These are phyloP conservation scores for Dimargaris xerosporica DNA, from an alignment of 192 early-diverging fungal genomes.

Conservation along the genomic window DNA sequence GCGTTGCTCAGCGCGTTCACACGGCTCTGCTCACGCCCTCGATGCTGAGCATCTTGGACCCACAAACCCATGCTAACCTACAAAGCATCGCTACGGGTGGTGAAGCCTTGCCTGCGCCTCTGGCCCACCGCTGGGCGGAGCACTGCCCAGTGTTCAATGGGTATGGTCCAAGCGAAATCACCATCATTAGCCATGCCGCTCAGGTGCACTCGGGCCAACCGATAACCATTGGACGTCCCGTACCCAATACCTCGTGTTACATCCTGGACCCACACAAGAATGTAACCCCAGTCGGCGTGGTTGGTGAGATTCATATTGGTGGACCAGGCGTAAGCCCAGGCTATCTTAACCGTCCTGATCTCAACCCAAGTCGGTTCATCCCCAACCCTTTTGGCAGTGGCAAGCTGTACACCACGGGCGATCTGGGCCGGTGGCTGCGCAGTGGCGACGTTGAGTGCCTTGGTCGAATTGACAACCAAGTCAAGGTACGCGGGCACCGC, in stretches of 20 bases:
- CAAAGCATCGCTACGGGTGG: background rate
- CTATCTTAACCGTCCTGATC: constrained; percentile 26
- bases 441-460: constrained; percentile 15
- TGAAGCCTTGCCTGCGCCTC: background rate
- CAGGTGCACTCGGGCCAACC: too few relatives aligned
- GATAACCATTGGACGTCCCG: constrained; percentile 13
- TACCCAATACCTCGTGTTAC: constrained; percentile 13
- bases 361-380: constrained; percentile 20
- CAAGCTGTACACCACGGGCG: constrained; percentile 1
- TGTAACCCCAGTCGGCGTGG: constrained; percentile 21
- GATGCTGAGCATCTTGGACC: background rate
- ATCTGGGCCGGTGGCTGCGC: constrained; percentile 5
- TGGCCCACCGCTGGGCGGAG: background rate
- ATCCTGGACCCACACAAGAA: constrained; percentile 13
- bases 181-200: background rate
- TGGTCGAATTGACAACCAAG: constrained; percentile 28
- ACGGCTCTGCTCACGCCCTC: background rate
- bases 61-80: background rate
- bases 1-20: background rate
- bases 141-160: background rate
- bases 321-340: constrained; percentile 23
- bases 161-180: constrained; percentile 2
- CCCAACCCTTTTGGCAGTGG: constrained; percentile 13
- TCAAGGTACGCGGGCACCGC: constrained; percentile 33
- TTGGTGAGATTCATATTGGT: constrained; percentile 26